A percentile compares a stretch with the other conserved stretches of the same genome.
phyloP scores from a whole-genome alignment of 1,139 yeast species.

The Yamadazyma dushanensis region DNA sequence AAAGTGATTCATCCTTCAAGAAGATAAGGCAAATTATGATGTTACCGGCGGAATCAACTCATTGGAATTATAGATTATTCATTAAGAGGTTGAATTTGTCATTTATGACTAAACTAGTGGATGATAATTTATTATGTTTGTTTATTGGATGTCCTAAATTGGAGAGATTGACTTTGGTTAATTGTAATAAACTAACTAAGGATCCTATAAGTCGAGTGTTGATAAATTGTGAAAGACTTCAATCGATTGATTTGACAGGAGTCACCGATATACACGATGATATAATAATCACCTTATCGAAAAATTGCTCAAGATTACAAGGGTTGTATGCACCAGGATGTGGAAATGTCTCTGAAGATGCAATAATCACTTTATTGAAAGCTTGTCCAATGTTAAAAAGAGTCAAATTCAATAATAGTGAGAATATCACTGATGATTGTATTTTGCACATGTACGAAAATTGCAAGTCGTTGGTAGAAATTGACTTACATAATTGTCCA shows the following conservation, averaged over 20 bases:
- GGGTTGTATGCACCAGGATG: conserved; percentile 92
- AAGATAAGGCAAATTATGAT: conserved; percentile 58
- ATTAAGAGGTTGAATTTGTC: conserved; percentile 82
- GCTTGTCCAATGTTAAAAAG: conserved; percentile 79
- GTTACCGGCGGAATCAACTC: conserved; percentile 47
- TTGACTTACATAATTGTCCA: conserved; percentile 85
- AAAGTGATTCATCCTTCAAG: conserved; percentile 49
- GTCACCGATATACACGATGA: conserved; percentile 68
- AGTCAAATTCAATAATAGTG: conserved; percentile 76
- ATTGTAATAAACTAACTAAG: conserved; percentile 68
- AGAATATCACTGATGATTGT: conserved; percentile 65
- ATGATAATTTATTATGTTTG: conserved; percentile 58
- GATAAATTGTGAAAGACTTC: conserved; percentile 65
- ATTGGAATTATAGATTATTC: conserved; percentile 72
- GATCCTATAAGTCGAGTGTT: conserved; percentile 62
- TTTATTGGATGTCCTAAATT: conserved; percentile 68
- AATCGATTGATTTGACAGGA: conserved; percentile 89
- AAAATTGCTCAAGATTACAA: conserved; percentile 73
- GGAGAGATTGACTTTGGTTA: conserved; percentile 83
- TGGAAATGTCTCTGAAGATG: conserved; percentile 61
- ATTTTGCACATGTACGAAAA: conserved; percentile 61
- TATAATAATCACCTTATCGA: conserved; percentile 69
- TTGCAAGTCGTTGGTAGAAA: conserved; percentile 83
- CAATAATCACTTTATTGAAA: conserved; percentile 59
- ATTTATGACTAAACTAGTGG: conserved; percentile 66